Evolutionary conservation across 768 basidiomycete species (phyloP).

Genomic region (Tricholoma sp.): DNA sequence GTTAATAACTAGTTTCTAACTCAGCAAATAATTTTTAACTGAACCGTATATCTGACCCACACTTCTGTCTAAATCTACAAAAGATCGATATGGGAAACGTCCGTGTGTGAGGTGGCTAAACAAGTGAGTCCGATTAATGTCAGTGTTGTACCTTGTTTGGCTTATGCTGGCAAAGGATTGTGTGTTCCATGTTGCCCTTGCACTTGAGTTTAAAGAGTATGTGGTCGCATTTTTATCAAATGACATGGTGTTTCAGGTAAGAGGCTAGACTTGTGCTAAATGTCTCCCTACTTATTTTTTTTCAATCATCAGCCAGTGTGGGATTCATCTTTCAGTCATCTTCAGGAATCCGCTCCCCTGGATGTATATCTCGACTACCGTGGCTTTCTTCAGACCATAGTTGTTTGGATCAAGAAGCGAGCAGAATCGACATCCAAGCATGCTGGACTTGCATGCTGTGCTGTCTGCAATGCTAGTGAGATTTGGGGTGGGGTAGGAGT

Average conservation of each 20-base stretch:
- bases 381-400: constrained; percentile 2
- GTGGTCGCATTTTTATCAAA: constrained; percentile 9
- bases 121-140: neutral
- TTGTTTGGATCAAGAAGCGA: neutral
- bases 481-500: constrained; percentile 6
- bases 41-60: neutral
- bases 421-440: neutral
- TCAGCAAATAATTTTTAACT: no score
- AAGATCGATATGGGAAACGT: neutral
- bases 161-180: neutral
- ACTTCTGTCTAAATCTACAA: neutral
- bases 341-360: neutral
- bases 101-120: neutral
- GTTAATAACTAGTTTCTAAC: no score
- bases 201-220: constrained; percentile 8
- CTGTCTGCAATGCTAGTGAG: neutral
- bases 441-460: neutral
- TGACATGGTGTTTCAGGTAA: constrained; percentile 9
- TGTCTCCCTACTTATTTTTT: no score
- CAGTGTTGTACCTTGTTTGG: no score
- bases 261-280: no score
- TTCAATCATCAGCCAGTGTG: constrained; percentile 6
- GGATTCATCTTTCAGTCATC: neutral
- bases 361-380: neutral
- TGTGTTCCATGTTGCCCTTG: constrained; percentile 7